Evolutionary conservation across 2,329 filamentous ascomycete species (phyloP).

Genomic region (Mycogone perniciosa): DNA sequence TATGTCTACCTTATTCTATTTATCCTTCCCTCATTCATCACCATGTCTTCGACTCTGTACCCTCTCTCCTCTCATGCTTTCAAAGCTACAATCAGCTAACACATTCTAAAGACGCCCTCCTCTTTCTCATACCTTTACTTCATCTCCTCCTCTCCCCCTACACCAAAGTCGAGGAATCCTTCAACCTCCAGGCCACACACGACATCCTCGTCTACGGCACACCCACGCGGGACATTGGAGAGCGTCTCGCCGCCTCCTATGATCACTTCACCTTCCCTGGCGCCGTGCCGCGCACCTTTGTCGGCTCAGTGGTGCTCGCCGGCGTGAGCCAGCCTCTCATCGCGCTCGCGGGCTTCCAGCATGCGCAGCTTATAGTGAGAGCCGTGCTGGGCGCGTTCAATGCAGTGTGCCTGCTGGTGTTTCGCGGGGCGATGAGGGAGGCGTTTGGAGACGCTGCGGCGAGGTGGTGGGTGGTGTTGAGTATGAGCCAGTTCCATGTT

Average conservation of each 20-base stretch:
- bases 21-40: neutral
- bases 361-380: conserved; percentile 60
- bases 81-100: neutral
- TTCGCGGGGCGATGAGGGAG: conserved; percentile 55
- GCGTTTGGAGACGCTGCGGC: conserved; percentile 64
- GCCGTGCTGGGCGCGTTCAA: conserved; percentile 74
- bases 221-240: conserved; percentile 48
- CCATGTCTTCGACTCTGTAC: conserved; percentile 10
- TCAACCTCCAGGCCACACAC: conserved; percentile 91
- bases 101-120: conserved; percentile 16
- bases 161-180: conserved; percentile 97
- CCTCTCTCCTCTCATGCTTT: neutral
- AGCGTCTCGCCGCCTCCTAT: conserved; percentile 58
- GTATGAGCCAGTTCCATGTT: conserved; percentile 83
- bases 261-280: conserved; percentile 90
- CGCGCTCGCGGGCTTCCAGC: conserved; percentile 46
- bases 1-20: neutral
- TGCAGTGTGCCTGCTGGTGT: conserved; percentile 58
- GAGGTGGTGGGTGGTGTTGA: conserved; percentile 74
- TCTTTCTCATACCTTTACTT: conserved; percentile 54
- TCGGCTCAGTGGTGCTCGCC: conserved; percentile 72
- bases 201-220: conserved; percentile 81
- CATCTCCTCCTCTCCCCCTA: conserved; percentile 75
- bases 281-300: conserved; percentile 83
- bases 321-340: conserved; percentile 64